Base-by-base conservation (phyloP, 139 green algal genomes). In the Chlorella sp. region DNA sequence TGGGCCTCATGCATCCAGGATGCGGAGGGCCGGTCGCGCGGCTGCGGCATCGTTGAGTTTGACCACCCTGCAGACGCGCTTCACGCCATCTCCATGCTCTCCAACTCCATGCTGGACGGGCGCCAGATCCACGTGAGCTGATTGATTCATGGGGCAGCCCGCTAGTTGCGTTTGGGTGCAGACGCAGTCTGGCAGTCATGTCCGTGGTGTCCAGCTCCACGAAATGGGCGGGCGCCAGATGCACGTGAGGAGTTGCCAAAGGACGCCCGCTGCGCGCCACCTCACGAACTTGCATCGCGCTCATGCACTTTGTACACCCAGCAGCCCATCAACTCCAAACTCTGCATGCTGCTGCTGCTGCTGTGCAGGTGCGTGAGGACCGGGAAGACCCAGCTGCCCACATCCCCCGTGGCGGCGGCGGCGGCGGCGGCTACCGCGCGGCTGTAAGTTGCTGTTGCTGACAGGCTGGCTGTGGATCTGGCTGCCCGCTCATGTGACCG, bases 11-110 rank as follows among this genome's bases (percentile, higher is more conserved):
- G 64, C 4, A 19, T 34, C 34, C 69, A 92, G 90, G 82, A 94
- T 38, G 85, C 90, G 24, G 88, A 92, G 22, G 88, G 88, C 9
- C 69, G 78, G 19, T 94, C 88, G 36, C 94, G 94, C 80, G 94
- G 95, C 68, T 95, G 92, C 76, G 95, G 90, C 67, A 91, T 96
- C n/a, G 93, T 98, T n/a, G 93, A 96, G 79, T 97, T 95, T 85
- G 88, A 91, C 32, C 89, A 76, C 30, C 82, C 89, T 1, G 77
- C 86, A 22, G 91, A 94, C 51, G 95, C 95, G 19, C 69, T 90
- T 51, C 80, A 67, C 48, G 93, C 94, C 48, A 95, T 97, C 79
- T 78, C 46, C 65, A 75, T 90, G 56, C 86, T 97, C 38, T 85
- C 89, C 41, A 91, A 95, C 87, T 86, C 76, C 30, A 90, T 86